Evolutionary conservation across 495 filamentous ascomycete species (phyloP).

Genomic region (Penicillium psychrofluorescens): DNA sequence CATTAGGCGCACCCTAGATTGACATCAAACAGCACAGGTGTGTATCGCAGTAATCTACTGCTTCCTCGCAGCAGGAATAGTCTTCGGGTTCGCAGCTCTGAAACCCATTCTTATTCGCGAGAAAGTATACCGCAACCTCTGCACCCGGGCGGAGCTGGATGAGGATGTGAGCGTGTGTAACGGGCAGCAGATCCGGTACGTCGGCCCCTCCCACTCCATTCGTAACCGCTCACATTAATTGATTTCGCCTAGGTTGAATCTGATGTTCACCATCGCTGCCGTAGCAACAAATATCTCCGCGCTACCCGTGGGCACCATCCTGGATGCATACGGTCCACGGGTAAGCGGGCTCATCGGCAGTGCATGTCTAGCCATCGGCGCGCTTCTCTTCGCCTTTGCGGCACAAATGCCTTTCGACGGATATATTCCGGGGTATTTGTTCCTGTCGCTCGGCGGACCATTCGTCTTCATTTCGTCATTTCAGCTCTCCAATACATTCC

Average conservation of each 20-base stretch:
- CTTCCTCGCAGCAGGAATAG: conserved; percentile 69
- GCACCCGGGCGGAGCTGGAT: conserved; percentile 52
- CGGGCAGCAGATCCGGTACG: conserved; percentile 66
- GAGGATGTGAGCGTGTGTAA: conserved; percentile 58
- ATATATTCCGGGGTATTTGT: conserved; percentile 72
- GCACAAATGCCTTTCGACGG: conserved; percentile 55
- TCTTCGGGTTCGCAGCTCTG: conserved; percentile 74
- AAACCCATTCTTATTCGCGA: conserved; percentile 75
- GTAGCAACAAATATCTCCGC: conserved; percentile 62
- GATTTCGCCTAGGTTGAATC: conserved; percentile 50
- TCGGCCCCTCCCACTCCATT: background rate
- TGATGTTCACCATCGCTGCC: conserved; percentile 77
- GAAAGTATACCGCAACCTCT: conserved; percentile 62
- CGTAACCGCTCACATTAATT: background rate
- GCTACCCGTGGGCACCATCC: conserved; percentile 68
- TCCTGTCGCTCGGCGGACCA: conserved; percentile 77
- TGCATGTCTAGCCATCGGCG: conserved; percentile 60
- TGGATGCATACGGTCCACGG: conserved; percentile 77
- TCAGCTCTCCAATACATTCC: conserved; percentile 90
- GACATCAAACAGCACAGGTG: conserved; percentile 25
- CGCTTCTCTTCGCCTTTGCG: conserved; percentile 65
- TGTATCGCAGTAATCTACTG: conserved; percentile 67
- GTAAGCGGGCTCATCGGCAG: conserved; percentile 68
- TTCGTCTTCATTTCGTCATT: conserved; percentile 89
- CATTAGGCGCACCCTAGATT: background rate